Evolutionary conservation across 176 grass and related monocot genomes (phyloP).

Genomic region (Raddia guianensis): DNA sequence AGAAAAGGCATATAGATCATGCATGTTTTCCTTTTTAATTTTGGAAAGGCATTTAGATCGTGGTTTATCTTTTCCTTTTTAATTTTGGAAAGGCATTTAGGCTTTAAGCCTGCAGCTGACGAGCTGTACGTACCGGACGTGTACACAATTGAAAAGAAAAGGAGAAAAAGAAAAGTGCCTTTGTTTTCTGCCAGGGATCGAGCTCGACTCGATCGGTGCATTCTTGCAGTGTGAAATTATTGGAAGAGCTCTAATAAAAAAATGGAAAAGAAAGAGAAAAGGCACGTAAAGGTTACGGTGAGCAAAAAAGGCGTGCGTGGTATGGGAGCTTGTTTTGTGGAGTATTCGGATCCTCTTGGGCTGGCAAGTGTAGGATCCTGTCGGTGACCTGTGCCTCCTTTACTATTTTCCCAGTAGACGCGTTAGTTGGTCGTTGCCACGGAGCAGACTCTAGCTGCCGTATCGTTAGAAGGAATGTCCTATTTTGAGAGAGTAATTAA

Average conservation of each 20-base stretch:
- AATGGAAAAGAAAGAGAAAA: background rate
- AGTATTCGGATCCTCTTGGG: background rate
- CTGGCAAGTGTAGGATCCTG: background rate
- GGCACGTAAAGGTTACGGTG: background rate
- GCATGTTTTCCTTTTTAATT: background rate
- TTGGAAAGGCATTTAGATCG: background rate
- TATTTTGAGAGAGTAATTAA: too few species aligned
- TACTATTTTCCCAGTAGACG: background rate
- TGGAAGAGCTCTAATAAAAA: background rate
- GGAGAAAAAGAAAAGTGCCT: background rate
- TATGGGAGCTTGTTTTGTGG: background rate
- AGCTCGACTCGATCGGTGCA: too few species aligned
- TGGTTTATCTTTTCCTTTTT: background rate
- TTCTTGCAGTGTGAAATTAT: background rate
- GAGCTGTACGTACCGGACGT: background rate
- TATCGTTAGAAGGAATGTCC: too few species aligned
- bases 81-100: background rate
- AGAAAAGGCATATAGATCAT: constrained; percentile 7
- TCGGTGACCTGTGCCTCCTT: too few species aligned
- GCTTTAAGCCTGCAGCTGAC: too few species aligned
- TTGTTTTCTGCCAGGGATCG: background rate
- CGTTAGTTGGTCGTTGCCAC: too few species aligned
- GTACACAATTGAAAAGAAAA: background rate
- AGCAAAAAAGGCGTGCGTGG: background rate
- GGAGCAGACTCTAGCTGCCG: too few species aligned